Evolutionary conservation across 2,329 filamentous ascomycete genomes (phyloP), one percentile per base, ranked within the genome.

Genomic region (Calonectria hongkongensis): DNA sequence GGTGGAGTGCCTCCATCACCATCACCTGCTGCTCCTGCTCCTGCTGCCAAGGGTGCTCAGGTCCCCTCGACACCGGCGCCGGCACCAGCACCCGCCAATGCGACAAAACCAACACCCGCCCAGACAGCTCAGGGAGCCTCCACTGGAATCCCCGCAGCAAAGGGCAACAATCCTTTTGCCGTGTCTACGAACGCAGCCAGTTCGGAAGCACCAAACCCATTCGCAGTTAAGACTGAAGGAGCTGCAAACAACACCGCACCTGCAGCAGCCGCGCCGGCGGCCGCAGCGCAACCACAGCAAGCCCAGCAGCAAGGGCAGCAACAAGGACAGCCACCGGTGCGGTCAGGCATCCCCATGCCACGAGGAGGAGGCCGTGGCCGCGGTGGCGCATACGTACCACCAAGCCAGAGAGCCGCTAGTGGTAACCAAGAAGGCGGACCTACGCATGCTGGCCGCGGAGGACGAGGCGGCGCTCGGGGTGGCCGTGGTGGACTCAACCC

Each of bases 401-500:
- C 85, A 4, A 78, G 83, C 13, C 84, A 85, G 70, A 81, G 85
- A 36, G 76, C 75, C 4, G 80, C 80, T 8, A 83, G 82, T 62
- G 84, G 84, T 18, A 77, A 72, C 58, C 84, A 85, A 36, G 83
- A 86, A 21, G 81, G 81, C n/a, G 82, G 79, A 51, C 65, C 79
- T 68, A 76, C 75, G 8, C 74, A 79, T 71, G 75, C 81, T 75
- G 75, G 83, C 21, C 78, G 85, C 27, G 81, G 85, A 62, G 82
- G 84, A 58, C 85, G 88, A 54, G 87, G 88, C 30, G 86, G 84
- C 56, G 79, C 76, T 18, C 77, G 85, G 48, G 85, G 85, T 28
- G 83, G 85, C 39, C 85, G 88, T 27, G 82, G 82, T 13, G 68
- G 84, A 72, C 13, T 92, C 76, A 92, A 89, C 75, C 86, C 88